These are phyloP conservation scores for Diaporthe amygdali DNA, from an alignment of 2,329 filamentous ascomycete species.

Conservation along the genomic window DNA sequence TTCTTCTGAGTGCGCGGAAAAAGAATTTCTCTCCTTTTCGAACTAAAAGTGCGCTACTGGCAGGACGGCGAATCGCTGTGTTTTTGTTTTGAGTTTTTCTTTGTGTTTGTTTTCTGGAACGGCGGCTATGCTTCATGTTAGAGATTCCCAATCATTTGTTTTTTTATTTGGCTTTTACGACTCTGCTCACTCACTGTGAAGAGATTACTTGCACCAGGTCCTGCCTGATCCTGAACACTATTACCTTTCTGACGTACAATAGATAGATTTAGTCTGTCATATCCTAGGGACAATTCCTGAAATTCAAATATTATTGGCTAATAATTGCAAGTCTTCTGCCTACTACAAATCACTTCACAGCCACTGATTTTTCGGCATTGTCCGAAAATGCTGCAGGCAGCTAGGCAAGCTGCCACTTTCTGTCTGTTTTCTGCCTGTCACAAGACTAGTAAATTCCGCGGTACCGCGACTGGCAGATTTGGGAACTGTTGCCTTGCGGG, in stretches of 20 bases:
- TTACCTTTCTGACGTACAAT: conserved; percentile 13
- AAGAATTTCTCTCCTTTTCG: neutral
- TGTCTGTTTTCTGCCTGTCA: neutral
- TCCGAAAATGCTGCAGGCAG: neutral
- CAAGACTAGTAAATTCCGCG: neutral
- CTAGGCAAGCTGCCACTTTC: neutral
- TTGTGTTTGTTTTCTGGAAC: neutral
- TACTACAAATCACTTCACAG: neutral
- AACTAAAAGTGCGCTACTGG: neutral
- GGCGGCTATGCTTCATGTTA: conserved; percentile 5
- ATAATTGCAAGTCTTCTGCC: neutral
- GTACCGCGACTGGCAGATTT: neutral
- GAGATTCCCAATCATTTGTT: conserved; percentile 17
- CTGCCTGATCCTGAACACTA: neutral
- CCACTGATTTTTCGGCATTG: neutral
- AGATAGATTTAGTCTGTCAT: conserved; percentile 17
- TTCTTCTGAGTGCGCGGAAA: neutral
- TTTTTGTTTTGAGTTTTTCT: neutral
- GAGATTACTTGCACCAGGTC: neutral
- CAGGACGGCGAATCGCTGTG: neutral
- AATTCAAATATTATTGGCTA: neutral
- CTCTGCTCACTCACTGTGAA: neutral
- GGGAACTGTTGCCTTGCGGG: neutral
- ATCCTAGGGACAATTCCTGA: conserved; percentile 1
- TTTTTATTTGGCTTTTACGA: neutral